A percentile compares a stretch with the other conserved stretches of the same genome.
Conservation (phyloP, 2,329 filamentous ascomycete species). For the Didymella glomerata region DNA sequence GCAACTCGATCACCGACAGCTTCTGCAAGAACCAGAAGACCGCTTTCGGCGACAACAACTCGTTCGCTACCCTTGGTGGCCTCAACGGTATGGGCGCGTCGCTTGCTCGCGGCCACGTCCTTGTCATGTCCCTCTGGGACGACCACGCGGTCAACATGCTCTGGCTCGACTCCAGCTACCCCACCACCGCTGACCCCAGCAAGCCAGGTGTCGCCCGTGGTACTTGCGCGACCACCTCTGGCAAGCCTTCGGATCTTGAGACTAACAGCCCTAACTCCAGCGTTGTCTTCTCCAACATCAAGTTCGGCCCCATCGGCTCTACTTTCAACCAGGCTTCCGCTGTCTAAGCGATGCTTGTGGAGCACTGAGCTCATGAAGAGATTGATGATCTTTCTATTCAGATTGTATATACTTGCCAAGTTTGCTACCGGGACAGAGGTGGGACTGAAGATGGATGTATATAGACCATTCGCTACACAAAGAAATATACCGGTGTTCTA, state of each 20-base stretch:
- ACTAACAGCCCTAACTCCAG: constrained; percentile 44
- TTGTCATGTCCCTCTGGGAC: constrained; percentile 70
- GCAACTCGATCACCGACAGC: constrained; percentile 64
- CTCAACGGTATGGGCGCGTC: constrained; percentile 64
- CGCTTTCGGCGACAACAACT: constrained; percentile 62
- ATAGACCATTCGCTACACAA: constrained; percentile 14
- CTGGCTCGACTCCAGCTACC: constrained; percentile 76
- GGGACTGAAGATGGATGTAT: not conserved
- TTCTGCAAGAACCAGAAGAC: constrained; percentile 67
- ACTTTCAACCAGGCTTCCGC: constrained; percentile 46
- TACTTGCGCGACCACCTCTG: constrained; percentile 49
- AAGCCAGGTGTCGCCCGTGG: constrained; percentile 50
- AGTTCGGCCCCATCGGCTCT: constrained; percentile 52
- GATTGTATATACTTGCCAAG: constrained; percentile 9
- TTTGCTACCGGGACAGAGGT: not conserved
- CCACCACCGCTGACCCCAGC: constrained; percentile 52
- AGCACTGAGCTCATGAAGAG: too few species aligned
- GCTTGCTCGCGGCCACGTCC: constrained; percentile 67
- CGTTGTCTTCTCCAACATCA: constrained; percentile 53
- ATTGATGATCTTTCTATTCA: constrained; percentile 4
- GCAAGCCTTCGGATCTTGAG: constrained; percentile 50
- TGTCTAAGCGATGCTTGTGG: constrained; percentile 25
- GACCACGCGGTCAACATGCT: constrained; percentile 75
- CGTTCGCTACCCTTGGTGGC: constrained; percentile 65
- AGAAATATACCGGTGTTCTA: constrained; percentile 6